phyloP scores from a whole-genome alignment of 768 basidiomycete species.

The Mycena capillaripes region DNA sequence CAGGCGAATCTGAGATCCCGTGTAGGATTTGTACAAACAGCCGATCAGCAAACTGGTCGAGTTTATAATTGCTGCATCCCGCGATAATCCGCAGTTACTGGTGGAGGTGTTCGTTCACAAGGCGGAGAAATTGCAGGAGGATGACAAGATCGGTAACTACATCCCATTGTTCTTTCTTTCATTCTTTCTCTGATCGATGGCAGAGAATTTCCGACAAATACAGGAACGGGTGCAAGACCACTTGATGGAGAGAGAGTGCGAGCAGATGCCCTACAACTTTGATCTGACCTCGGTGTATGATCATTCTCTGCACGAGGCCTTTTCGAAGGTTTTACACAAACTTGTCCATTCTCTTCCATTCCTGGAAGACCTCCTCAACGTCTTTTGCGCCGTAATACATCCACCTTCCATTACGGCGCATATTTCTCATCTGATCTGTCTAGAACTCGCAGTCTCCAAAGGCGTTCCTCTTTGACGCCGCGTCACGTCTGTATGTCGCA shows the following conservation, averaged over 20 bases:
- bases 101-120: conserved; percentile 97
- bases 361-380: conserved; percentile 89
- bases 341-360: conserved; percentile 88
- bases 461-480: conserved; percentile 92
- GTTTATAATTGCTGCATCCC: conserved; percentile 83
- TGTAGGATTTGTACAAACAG: conserved; percentile 86
- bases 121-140: conserved; percentile 91
- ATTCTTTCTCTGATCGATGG: conserved; percentile 7
- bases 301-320: conserved; percentile 91
- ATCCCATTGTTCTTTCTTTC: too few relatives aligned
- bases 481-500: conserved; percentile 90
- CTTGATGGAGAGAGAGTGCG: conserved; percentile 83
- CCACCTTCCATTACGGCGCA: neutral
- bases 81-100: conserved; percentile 80
- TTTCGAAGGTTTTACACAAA: conserved; percentile 91
- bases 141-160: conserved; percentile 84
- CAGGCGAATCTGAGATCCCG: conserved; percentile 13
- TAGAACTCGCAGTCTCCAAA: conserved; percentile 95
- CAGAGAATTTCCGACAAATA: conserved; percentile 91
- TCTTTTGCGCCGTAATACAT: conserved; percentile 79
- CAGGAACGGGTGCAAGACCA: conserved; percentile 90
- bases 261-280: conserved; percentile 86
- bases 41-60: conserved; percentile 87
- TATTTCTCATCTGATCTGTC: conserved; percentile 9
- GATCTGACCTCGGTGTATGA: conserved; percentile 95